phyloP scores from a whole-genome alignment of 805 yeast genomes.

The Wickerhamomyces sydowiorum region DNA sequence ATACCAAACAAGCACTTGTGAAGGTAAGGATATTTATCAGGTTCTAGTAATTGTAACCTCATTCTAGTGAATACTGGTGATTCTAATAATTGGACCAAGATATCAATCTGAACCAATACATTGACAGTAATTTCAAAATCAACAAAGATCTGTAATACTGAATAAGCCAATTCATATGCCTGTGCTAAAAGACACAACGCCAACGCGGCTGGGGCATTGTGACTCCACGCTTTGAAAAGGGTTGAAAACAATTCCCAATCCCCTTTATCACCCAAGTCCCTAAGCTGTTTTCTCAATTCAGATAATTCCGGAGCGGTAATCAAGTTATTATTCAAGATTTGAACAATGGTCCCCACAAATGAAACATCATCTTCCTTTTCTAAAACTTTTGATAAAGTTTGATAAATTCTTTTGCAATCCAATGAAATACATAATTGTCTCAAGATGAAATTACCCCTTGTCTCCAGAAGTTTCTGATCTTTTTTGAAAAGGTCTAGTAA shows the following conservation, averaged over 20 bases:
- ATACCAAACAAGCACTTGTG: slow-evolving; percentile 89
- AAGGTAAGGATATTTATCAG: slow-evolving; percentile 71
- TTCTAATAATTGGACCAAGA: slow-evolving; percentile 83
- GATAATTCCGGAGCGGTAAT: slow-evolving; percentile 81
- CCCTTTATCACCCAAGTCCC: slow-evolving; percentile 52
- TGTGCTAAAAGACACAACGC: slow-evolving; percentile 83
- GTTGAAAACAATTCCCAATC: slow-evolving; percentile 69
- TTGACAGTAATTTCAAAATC: slow-evolving; percentile 77
- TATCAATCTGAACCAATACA: slow-evolving; percentile 79
- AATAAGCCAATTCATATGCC: slow-evolving; percentile 80
- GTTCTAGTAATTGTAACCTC: slow-evolving; percentile 84
- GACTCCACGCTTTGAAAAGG: slow-evolving; percentile 87
- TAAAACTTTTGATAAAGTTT: slow-evolving; percentile 72
- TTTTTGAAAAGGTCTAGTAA: slow-evolving; percentile 63
- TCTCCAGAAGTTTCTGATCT: slow-evolving; percentile 61
- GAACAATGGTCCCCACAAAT: slow-evolving; percentile 77
- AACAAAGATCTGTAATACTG: slow-evolving; percentile 74
- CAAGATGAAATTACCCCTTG: slow-evolving; percentile 76
- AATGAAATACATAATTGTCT: slow-evolving; percentile 78
- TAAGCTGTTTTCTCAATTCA: slow-evolving; percentile 60
- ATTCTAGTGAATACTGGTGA: slow-evolving; percentile 87
- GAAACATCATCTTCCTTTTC: slow-evolving; percentile 53
- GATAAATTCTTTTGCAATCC: slow-evolving; percentile 77
- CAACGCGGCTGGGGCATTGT: slow-evolving; percentile 82
- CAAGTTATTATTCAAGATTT: slow-evolving; percentile 78